These are phyloP conservation scores for Microsporum audouinii DNA, from an alignment of 2,329 filamentous ascomycete genomes.

Conservation along the genomic window DNA sequence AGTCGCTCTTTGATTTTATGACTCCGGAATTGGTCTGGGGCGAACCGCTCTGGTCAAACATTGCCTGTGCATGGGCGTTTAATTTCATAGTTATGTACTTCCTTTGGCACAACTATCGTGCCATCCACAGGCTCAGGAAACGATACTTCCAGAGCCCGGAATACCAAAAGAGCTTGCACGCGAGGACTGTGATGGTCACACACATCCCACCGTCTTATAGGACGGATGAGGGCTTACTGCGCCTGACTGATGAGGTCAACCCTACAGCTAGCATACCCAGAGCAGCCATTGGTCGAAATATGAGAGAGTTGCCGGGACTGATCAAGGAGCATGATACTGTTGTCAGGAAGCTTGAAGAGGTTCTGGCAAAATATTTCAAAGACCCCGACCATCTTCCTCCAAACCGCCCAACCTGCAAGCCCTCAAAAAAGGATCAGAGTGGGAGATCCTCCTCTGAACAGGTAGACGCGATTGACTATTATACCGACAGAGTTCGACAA, in stretches of 20 bases:
- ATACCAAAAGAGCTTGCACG: conserved; percentile 78
- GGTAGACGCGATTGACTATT: conserved; percentile 87
- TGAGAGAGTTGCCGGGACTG: conserved; percentile 74
- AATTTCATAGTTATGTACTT: conserved; percentile 67
- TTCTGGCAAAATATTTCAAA: conserved; percentile 81
- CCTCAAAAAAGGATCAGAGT: conserved; percentile 66
- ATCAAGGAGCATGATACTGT: conserved; percentile 72
- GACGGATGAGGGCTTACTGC: conserved; percentile 76
- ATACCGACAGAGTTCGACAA: conserved; percentile 70
- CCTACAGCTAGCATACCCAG: conserved; percentile 68
- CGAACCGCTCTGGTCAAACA: conserved; percentile 47
- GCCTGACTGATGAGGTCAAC: conserved; percentile 68
- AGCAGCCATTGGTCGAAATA: conserved; percentile 77
- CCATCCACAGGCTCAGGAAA: conserved; percentile 58
- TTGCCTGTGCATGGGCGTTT: conserved; percentile 51
- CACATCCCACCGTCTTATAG: conserved; percentile 68
- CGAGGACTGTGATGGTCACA: conserved; percentile 50
- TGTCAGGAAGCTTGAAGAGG: conserved; percentile 69
- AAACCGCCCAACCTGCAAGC: conserved; percentile 64
- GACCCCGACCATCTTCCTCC: conserved; percentile 70
- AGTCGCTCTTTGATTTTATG: conserved; percentile 31
- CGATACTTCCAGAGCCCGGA: conserved; percentile 75
- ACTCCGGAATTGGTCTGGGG: conserved; percentile 42
- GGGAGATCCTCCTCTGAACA: conserved; percentile 49
- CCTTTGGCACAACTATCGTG: conserved; percentile 81